Percentiles rank a stretch among this genome's conserved stretches.
Evolutionary conservation across 2,329 filamentous ascomycete species (phyloP).

Genomic region (Stachybotrys elegans): DNA sequence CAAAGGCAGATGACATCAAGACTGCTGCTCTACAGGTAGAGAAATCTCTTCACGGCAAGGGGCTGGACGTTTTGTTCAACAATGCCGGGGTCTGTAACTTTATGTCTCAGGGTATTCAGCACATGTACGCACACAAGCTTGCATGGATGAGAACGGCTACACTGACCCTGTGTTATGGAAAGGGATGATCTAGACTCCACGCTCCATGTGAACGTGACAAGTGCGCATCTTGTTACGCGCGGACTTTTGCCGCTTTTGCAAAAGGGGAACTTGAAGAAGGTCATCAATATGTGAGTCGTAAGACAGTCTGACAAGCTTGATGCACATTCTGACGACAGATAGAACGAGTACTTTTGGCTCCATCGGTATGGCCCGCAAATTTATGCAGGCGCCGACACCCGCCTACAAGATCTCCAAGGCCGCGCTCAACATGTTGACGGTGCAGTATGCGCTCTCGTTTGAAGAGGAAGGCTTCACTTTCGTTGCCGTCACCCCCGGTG

Average conservation of each 20-base stretch:
- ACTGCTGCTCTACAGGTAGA: conserved; percentile 3
- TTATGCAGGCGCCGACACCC: conserved; percentile 17
- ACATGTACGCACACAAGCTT: too few species aligned
- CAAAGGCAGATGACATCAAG: not conserved
- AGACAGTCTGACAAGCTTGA: too few species aligned
- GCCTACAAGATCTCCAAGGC: conserved; percentile 44
- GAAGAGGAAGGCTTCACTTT: conserved; percentile 35
- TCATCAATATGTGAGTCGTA: not conserved
- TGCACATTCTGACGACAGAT: not conserved
- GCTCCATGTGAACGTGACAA: not conserved
- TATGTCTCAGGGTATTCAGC: too few species aligned
- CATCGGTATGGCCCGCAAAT: conserved; percentile 21
- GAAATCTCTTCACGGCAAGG: not conserved
- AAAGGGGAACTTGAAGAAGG: not conserved
- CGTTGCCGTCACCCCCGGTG: conserved; percentile 36
- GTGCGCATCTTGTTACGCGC: not conserved
- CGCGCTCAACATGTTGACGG: conserved; percentile 41
- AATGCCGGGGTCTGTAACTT: not conserved
- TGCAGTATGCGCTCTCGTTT: conserved; percentile 32
- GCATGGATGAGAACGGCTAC: not conserved
- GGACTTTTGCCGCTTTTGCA: not conserved
- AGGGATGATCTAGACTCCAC: not conserved
- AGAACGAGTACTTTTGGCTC: conserved; percentile 31
- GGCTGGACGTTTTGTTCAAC: not conserved
- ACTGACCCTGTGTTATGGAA: not conserved